A percentile compares a stretch with the other conserved stretches of the same genome.
Evolutionary conservation across 352 stramenopile species (phyloP).

Genomic region (Globisporangium carolinianum): DNA sequence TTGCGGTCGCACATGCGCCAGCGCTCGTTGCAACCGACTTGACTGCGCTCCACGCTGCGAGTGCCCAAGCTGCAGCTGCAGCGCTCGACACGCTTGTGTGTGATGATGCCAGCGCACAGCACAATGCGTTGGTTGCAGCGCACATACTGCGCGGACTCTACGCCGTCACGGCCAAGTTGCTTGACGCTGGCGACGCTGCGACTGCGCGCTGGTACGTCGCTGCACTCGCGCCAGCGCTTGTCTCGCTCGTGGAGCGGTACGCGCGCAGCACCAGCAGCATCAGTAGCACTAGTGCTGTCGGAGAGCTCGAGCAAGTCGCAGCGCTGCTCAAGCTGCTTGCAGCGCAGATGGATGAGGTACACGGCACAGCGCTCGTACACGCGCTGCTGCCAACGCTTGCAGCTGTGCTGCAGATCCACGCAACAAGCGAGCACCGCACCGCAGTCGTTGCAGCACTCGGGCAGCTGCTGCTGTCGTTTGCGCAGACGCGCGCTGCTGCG

Average conservation of each 20-base stretch:
- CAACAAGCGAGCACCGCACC: slow-evolving; percentile 8
- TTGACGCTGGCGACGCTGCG: slow-evolving; percentile 25
- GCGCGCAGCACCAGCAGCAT: slow-evolving; percentile 7
- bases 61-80: slow-evolving; percentile 14
- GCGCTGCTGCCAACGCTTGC: slow-evolving; percentile 54
- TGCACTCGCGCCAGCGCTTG: slow-evolving; percentile 27
- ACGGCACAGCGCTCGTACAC: slow-evolving; percentile 42
- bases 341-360: slow-evolving; percentile 36
- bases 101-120: slow-evolving; percentile 12
- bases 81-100: slow-evolving; percentile 13
- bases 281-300: slow-evolving; percentile 10
- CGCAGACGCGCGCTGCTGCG: slow-evolving; percentile 35
- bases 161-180: slow-evolving; percentile 33
- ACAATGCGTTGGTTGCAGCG: slow-evolving; percentile 14
- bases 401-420: slow-evolving; percentile 23
- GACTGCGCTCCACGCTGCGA: slow-evolving; percentile 31
- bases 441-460: slow-evolving; percentile 17
- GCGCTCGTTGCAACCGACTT: slow-evolving; percentile 19
- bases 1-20: slow-evolving; percentile 27
- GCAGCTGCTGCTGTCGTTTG: slow-evolving; percentile 40
- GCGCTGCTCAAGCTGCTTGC: slow-evolving; percentile 38
- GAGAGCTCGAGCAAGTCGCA: slow-evolving; percentile 37
- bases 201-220: slow-evolving; percentile 42
- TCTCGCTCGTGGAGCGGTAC: slow-evolving; percentile 18
- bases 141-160: slow-evolving; percentile 31